Evolutionary conservation across 2,329 filamentous ascomycete genomes (phyloP).

Genomic region (Talaromyces albobiverticillius): DNA sequence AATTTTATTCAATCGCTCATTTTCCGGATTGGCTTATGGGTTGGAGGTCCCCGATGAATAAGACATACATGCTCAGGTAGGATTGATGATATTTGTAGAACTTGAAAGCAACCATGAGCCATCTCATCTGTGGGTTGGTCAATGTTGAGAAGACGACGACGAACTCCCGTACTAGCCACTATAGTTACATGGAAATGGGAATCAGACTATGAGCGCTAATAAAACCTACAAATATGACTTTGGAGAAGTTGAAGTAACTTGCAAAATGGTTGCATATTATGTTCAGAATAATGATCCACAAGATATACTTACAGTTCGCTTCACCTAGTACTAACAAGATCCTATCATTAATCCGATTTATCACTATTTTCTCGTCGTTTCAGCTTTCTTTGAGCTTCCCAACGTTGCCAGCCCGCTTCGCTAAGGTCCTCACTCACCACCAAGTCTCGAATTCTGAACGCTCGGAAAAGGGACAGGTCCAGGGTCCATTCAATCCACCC

Average conservation of each 20-base stretch:
- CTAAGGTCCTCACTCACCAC: constrained; percentile 83
- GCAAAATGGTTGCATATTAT: not conserved
- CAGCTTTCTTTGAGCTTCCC: constrained; percentile 59
- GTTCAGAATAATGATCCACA: not conserved
- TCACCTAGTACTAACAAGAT: not conserved
- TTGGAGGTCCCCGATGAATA: too few species aligned
- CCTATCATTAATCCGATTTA: constrained; percentile 27
- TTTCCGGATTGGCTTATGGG: too few species aligned
- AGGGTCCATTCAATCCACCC: constrained; percentile 73
- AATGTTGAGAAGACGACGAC: too few species aligned
- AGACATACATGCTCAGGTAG: too few species aligned
- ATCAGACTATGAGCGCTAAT: too few species aligned
- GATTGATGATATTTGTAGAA: too few species aligned
- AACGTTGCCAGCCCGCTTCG: constrained; percentile 91
- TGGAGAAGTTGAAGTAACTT: not conserved
- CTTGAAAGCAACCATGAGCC: too few species aligned
- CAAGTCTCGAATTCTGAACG: constrained; percentile 75
- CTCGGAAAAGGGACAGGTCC: constrained; percentile 61
- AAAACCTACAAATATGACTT: not conserved
- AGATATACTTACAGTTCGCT: not conserved
- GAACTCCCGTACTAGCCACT: too few species aligned
- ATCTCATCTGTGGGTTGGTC: too few species aligned
- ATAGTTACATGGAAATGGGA: too few species aligned
- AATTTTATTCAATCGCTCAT: too few species aligned
- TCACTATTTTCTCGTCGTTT: constrained; percentile 26